Evolutionary conservation across 306 rosid genomes (phyloP), one percentile per base, ranked within the genome.

Genomic region (Hippophae tibetana): DNA sequence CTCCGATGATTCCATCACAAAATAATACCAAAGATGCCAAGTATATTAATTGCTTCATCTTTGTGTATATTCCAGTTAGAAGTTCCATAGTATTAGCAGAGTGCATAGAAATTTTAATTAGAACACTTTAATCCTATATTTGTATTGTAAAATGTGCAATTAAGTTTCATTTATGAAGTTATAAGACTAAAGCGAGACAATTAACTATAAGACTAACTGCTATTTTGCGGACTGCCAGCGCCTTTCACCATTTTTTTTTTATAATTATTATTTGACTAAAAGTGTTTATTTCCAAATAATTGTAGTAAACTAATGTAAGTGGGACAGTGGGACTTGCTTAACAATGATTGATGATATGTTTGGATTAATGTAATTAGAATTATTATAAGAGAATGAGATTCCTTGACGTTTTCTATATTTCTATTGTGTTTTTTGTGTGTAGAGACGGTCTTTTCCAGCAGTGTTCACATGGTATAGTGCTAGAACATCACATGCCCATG

Each of bases 1-100:
- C 84, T 87, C 95, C 3, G 93, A 92, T 46, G 89, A 82, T 41
- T 87, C 87, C 43, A 58, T 71, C 27, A 64, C 56, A 9, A 46
- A 40, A 12, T 47, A 8, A 52, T 1, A 48, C 27, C 8, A 49
- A 2, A 1, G 23, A 45, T 9, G 27, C 13, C 1, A 23, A 49
- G 53, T 12, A 14, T 2, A 6, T 49, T 5, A 31, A 49, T 49
- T 49, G 23, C 13, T 49, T 23, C 53, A 31, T 31, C 38, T 49
- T 49, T 56, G 45, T 56, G 45, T 9, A 56, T 56, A 49, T 49
- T 49, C 5, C 53, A 13, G 12, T 49, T 14, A 23, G 14, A 66
- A 58, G 54, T 56, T 58, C 45, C 58, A 46, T 47, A 47, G 76
- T 61, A 63, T 63, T 27, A 64, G 64, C 65, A 67, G 31, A 64